These are phyloP conservation scores for sweet orange (Citrus sinensis) DNA, from an alignment of 345 rosid genomes.

Conservation along the genomic window DNA sequence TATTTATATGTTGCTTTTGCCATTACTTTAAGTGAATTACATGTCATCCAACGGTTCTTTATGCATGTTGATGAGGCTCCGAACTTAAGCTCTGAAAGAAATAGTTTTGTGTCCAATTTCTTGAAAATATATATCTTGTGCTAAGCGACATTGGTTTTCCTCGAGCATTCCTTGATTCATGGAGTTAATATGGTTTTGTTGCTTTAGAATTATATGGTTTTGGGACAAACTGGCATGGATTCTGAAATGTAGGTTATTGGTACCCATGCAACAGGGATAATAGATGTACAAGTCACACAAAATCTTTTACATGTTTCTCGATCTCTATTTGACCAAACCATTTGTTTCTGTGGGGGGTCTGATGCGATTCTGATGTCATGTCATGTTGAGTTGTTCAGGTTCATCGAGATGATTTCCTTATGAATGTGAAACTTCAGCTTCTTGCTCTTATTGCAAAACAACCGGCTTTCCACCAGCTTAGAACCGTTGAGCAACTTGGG, in stretches of 20 bases:
- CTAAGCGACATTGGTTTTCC: not conserved
- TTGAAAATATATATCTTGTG: not conserved
- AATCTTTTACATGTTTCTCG: not conserved
- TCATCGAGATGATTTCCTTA: slow-evolving; percentile 68
- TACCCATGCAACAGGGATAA: not conserved
- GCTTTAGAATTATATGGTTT: not conserved
- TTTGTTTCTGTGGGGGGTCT: not conserved
- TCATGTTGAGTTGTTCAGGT: slow-evolving; percentile 41
- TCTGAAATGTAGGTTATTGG: not conserved
- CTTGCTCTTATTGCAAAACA: slow-evolving; percentile 79
- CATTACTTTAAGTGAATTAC: not conserved
- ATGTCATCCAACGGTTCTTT: not conserved
- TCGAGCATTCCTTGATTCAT: not conserved
- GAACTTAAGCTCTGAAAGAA: not conserved
- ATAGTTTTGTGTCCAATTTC: too few species aligned
- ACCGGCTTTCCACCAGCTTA: slow-evolving; percentile 94
- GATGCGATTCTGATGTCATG: slow-evolving; percentile 10
- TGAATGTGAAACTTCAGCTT: slow-evolving; percentile 86
- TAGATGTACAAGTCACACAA: not conserved
- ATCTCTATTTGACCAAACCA: not conserved
- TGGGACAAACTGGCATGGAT: not conserved
- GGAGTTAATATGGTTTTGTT: not conserved
- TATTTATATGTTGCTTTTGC: not conserved
- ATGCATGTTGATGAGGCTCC: not conserved
- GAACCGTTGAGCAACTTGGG: slow-evolving; percentile 95